phyloP scores from a whole-genome alignment of 2,329 filamentous ascomycete genomes.

The Diaporthe sp. region DNA sequence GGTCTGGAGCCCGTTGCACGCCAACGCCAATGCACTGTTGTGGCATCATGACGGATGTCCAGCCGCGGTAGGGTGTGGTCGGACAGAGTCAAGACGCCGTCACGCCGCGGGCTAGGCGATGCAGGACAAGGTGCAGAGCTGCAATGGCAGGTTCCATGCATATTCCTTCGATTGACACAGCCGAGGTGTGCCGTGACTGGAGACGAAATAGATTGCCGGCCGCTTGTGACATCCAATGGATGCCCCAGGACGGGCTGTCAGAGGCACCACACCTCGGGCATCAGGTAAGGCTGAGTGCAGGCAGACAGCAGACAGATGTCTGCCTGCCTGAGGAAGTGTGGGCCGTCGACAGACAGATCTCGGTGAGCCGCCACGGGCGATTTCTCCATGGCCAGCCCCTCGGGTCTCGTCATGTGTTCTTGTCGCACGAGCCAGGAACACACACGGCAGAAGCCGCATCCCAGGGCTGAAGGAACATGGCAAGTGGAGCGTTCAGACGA shows the following conservation, averaged over 20 bases:
- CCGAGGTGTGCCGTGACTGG: constrained; percentile 26
- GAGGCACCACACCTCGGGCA: neutral
- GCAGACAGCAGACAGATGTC: neutral
- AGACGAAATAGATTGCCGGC: constrained; percentile 27
- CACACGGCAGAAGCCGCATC: neutral
- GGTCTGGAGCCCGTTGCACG: constrained; percentile 11
- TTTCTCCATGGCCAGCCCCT: constrained; percentile 21
- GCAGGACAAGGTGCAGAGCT: constrained; percentile 9
- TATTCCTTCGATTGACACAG: constrained; percentile 39
- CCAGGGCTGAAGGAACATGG: constrained; percentile 29
- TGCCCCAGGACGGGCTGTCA: constrained; percentile 16
- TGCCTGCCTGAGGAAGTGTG: neutral
- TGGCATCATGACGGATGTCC: constrained; percentile 21
- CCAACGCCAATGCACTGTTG: constrained; percentile 14
- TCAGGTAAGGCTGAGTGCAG: constrained; percentile 26
- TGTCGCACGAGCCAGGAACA: constrained; percentile 34
- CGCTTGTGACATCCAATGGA: constrained; percentile 12
- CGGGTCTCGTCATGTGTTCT: constrained; percentile 4
- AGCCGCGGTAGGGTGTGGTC: neutral
- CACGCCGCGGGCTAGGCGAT: constrained; percentile 5
- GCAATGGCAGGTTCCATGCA: constrained; percentile 32
- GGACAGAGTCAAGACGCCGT: neutral
- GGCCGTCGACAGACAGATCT: neutral
- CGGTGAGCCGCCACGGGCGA: neutral
- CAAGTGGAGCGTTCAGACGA: constrained; percentile 26